Evolutionary conservation across 1,284 basidiomycete species (phyloP), one percentile per base, ranked within the genome.

Genomic region (Sporisorium sorghi): DNA sequence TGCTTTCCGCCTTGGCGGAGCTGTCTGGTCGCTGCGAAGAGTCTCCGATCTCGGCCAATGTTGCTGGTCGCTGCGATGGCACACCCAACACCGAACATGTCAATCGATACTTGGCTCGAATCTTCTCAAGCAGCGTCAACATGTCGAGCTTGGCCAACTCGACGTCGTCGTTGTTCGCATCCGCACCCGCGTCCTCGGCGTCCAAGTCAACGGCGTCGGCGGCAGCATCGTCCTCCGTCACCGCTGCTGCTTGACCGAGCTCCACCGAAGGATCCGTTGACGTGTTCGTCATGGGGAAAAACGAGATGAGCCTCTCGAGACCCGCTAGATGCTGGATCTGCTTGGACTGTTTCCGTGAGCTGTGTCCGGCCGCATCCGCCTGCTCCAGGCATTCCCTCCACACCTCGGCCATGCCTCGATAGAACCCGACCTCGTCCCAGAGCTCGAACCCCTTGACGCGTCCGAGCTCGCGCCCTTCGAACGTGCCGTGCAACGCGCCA

Each of bases 381-480:
- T 58, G 71, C 30, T 71, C 52, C 37, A 77, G 19, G n/a, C 55
- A 35, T 19, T 58, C 48, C 46, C 56, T 50, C 91, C 92, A 97
- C 64, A 91, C 88, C 55, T 80, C 73, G 4, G 93, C 92, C 80
- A 91, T 91, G 3, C 94, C 95, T 79, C 93, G 89, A 83, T 96
- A 96, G 83, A 91, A 97, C 2, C 92, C 94, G 7, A 98, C 88
- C 84, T 98, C 96, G 85, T 97, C 94, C 94, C 95, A 97, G 84
- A 97, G 90, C 85, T 96, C 93, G 84, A 91, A 97, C 0, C 93
- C 93, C 83, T 97, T 95, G 80, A 93, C 91, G 67, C 90, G 88
- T 1, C 95, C 96, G 5, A 97, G 87, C 3, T 91, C 90, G n/a
- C 94, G 88, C 5, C 96, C 96, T 85, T 98, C 94, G 69, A 94